Base-by-base conservation (phyloP, 2,329 filamentous ascomycete species). In the Calonectria montana region DNA sequence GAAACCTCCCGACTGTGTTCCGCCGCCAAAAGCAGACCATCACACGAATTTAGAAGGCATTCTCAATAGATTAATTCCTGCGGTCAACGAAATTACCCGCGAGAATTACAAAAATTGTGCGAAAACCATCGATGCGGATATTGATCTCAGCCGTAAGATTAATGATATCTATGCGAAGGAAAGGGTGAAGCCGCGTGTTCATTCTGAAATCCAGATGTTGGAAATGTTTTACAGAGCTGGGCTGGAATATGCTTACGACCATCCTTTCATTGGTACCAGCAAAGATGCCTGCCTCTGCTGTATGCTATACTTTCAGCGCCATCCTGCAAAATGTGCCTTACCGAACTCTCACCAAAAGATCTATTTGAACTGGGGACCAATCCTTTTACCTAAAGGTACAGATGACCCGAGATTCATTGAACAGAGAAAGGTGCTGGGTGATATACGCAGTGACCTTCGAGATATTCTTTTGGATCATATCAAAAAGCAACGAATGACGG, bases 231-330 rank as follows among this genome's bases (percentile, higher is more conserved):
- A 67, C 18, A 43, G 39, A 25, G n/a, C 47, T 21, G 10, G 9
- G 64, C 73, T 84, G 1, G 27, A 18, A 0, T 89, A 87, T 72
- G 79, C 81, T 3, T 80, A 78, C 2, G 66, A 78, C 5, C 87
- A 89, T 69, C 77, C 79, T 3, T 89, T 84, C 73, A 84, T 90
- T 15, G 87, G 84, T 3, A 87, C 84, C 70, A 90, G 87, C 75
- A 90, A 90, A 76, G 83, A 84, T 0, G 84, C 88, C 3, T 90
- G 88, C 67, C 85, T 86, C 69, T 87, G 85, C 63, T 90, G 87
- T 75, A 80, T 80, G 45, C 78, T 86, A 2, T 88, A 88, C 70
- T 84, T 88, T 29, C 76, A 72, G 10, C 62, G 84, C 15, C 86
- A 88, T 61, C 84, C 84, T 0, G 79, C 78, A 3, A 72, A 9